Base-by-base conservation (phyloP, 345 rosid species). In the Dimocarpus longan region DNA sequence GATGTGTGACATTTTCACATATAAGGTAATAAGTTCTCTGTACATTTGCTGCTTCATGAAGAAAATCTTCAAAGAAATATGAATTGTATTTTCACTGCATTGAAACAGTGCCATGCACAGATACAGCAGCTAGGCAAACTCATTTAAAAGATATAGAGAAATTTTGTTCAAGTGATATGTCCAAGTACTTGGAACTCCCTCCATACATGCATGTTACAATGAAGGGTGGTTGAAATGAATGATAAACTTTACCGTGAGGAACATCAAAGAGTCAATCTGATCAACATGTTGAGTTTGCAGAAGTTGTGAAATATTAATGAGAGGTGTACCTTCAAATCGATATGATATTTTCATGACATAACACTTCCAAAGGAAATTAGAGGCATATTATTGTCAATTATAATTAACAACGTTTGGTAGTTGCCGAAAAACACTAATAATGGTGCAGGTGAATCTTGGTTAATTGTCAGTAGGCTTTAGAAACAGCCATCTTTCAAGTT, bases 391-490 rank as follows among this genome's bases (percentile, higher is more conserved):
- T 32, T 32, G 3, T 32, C 37, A 46, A 46, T 46, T 10, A 9
- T 10, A 46, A 48, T 48, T 4, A 10, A 48, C 13, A 48, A 48
- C 54, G 13, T 50, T 50, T 2, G 54, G 54, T 50, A 50, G 16
- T 50, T 50, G 15, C 15, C 1, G 12, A 48, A 10, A 48, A 2
- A 11, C 12, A 50, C 15, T 50, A 50, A 50, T 50, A 50, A 50
- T 76, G 70, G 71, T 44, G 19, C 28, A 22, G 39, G n/a, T 69
- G 74, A 50, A 48, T 13, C 22, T 16, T 71, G 44, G 63, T 52
- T 54, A 71, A n/a, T 19, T 71, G 75, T 18, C 52, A 48, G 24
- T 12, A 26, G 3, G 56, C 19, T 26, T 52, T 21, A 15, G 9
- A 13, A 10, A 40, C 59, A 28, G 16, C 32, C 59, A 7, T 22